These are phyloP conservation scores for Prunus fruticosa DNA, from an alignment of 306 rosid genomes.

Conservation along the genomic window DNA sequence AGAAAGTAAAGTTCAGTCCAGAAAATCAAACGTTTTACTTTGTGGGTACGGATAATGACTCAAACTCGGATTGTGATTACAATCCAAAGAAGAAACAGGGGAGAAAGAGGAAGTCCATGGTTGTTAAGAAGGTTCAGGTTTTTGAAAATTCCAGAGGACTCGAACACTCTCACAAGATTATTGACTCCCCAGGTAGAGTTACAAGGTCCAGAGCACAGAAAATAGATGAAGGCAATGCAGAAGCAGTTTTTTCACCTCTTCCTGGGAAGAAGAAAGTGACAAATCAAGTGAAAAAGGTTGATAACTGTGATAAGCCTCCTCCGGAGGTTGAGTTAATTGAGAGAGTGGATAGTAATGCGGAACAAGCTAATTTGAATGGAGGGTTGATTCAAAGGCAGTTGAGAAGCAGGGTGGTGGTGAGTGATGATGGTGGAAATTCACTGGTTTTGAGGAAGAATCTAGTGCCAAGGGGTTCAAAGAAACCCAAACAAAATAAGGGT, in stretches of 20 bases:
- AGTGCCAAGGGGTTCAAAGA: conserved; percentile 1
- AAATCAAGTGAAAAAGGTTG: not conserved
- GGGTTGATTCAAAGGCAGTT: not conserved
- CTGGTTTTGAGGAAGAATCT: not conserved
- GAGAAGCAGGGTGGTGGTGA: conserved; percentile 6
- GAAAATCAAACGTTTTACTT: conserved; percentile 26
- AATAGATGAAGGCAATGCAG: not conserved
- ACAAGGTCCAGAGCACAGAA: conserved; percentile 18
- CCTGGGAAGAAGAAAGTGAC: conserved; percentile 18
- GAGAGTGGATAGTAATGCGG: not conserved
- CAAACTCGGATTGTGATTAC: conserved; percentile 8
- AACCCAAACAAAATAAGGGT: not conserved
- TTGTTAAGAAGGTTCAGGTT: not conserved
- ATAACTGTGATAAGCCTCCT: not conserved
- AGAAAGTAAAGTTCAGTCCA: conserved; percentile 36
- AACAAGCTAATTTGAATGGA: not conserved
- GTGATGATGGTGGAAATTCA: conserved; percentile 11
- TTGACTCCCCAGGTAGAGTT: not conserved
- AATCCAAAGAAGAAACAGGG: not conserved
- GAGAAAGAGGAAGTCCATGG: conserved; percentile 7
- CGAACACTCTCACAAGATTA: not conserved
- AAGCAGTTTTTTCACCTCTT: not conserved
- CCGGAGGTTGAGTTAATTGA: not conserved
- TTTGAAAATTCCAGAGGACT: not conserved
- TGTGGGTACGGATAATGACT: conserved; percentile 19